Evolutionary conservation across 2,329 filamentous ascomycete species (phyloP).

Genomic region (Fusarium brachygibbosum): DNA sequence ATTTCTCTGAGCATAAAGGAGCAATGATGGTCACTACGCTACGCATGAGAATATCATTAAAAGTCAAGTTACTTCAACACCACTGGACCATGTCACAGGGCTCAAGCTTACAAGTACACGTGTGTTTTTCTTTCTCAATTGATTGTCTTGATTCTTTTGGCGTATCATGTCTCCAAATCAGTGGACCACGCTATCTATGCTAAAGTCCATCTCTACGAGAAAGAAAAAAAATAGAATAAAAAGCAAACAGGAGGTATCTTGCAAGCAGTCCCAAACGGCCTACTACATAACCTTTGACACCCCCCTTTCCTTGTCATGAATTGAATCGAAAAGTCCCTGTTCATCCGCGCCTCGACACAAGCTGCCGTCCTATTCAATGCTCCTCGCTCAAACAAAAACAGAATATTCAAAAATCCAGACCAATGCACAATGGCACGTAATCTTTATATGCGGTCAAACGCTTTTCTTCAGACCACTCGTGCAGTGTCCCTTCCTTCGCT

Average conservation of each 20-base stretch:
- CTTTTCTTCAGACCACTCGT: conserved; percentile 5
- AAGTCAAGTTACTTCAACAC: background rate
- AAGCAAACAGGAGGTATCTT: conserved; percentile 41
- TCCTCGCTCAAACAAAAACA: conserved; percentile 41
- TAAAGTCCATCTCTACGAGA: conserved; percentile 20
- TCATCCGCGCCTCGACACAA: conserved; percentile 22
- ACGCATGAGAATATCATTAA: background rate
- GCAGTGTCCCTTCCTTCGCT: conserved; percentile 12
- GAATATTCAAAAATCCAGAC: conserved; percentile 28
- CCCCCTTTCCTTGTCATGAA: conserved; percentile 25
- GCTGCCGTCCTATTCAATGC: conserved; percentile 33
- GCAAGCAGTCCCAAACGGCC: conserved; percentile 33
- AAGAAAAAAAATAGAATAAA: conserved; percentile 11
- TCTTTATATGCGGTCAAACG: conserved; percentile 6
- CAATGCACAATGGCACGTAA: conserved; percentile 21
- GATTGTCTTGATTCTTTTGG: conserved; percentile 23
- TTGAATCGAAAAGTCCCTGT: conserved; percentile 32
- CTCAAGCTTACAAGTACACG: background rate
- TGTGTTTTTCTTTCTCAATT: background rate
- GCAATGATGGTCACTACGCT: background rate
- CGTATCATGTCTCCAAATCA: conserved; percentile 9
- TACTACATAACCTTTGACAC: conserved; percentile 21
- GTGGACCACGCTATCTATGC: conserved; percentile 31
- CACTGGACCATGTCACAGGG: background rate
- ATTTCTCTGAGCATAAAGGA: background rate